Base-by-base conservation (phyloP, 83 land plant genomes). In the Thuja plicata region DNA sequence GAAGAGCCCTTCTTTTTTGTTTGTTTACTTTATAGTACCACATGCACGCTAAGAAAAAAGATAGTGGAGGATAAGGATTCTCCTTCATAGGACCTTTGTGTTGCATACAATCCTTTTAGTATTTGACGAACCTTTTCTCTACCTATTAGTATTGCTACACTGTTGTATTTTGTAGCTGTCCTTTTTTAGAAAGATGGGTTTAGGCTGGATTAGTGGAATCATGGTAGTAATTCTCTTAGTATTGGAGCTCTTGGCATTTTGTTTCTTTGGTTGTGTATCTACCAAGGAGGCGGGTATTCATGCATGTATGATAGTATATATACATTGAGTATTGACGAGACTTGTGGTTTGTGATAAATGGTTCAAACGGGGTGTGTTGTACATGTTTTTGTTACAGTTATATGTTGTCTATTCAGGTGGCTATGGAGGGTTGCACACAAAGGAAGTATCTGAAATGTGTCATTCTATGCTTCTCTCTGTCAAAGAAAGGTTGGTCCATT, bases 331-430 rank as follows among this genome's bases (percentile, higher is more conserved):
- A 62, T 62, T 62, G 70, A 62, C 70, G 24, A 5, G 15, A 9
- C 70, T 62, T 6, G 24, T 62, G 27, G 5, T 21, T 62, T 62
- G 4, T 21, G 24, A 62, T 24, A 21, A 21, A 24, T 62, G 70
- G 70, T 62, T 62, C 5, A 62, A 62, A 24, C n/a, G 70, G 70
- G 70, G 5, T 5, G 5, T 38, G 27, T 62, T 62, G 70, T 62
- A 7, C 70, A 24, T 62, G n/a, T 24, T 62, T 5, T 62, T 27
- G 19, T 62, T 6, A 0, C 24, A 94, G 94, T 92, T 91, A 0
- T 92, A 92, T 30, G 89, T 95, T 32, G 96, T 93, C 55, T 90
- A 93, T 89, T 88, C 92, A 62, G 93, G 94, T 9, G 88, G 91
- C 73, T 94, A 92, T 84, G 86, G 19, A 3, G 94, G 91, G 48